Evolutionary conservation across 1,284 basidiomycete species (phyloP).

Genomic region (Schizophyllum commune): DNA sequence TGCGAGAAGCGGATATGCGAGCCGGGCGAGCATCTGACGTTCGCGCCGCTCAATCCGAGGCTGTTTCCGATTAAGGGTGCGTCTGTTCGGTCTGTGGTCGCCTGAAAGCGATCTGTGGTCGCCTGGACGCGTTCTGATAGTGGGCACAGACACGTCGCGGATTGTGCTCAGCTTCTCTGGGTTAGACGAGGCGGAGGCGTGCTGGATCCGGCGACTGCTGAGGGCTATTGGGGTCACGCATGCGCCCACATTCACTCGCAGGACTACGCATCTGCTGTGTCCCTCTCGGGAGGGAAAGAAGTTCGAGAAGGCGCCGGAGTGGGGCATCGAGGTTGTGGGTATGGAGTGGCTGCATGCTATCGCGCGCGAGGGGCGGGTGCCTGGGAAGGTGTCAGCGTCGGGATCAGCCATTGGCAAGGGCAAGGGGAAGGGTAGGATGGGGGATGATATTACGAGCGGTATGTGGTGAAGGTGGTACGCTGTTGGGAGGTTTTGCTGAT

Average conservation of each 20-base stretch:
- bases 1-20: constrained; percentile 57
- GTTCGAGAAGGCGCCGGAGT: constrained; percentile 64
- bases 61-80: constrained; percentile 43
- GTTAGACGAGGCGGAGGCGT: constrained; percentile 54
- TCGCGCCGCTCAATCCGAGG: constrained; percentile 47
- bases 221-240: constrained; percentile 55
- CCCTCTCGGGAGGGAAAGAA: constrained; percentile 60
- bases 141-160: constrained; percentile 36
- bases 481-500: neutral
- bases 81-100: constrained; percentile 8
- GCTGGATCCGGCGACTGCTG: constrained; percentile 52
- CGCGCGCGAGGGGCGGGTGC: constrained; percentile 38
- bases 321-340: constrained; percentile 56
- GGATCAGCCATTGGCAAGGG: no score
- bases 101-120: neutral
- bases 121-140: constrained; percentile 4
- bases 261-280: constrained; percentile 67
- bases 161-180: constrained; percentile 63
- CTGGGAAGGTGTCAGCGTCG: constrained; percentile 10
- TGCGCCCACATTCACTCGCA: constrained; percentile 49
- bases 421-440: constrained; percentile 18
- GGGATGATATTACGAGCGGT: constrained; percentile 33
- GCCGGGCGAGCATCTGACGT: constrained; percentile 53
- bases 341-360: constrained; percentile 56
- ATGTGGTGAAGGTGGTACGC: constrained; percentile 1